phyloP scores from a whole-genome alignment of 192 early-diverging fungal species.

The Linnemannia zychae region DNA sequence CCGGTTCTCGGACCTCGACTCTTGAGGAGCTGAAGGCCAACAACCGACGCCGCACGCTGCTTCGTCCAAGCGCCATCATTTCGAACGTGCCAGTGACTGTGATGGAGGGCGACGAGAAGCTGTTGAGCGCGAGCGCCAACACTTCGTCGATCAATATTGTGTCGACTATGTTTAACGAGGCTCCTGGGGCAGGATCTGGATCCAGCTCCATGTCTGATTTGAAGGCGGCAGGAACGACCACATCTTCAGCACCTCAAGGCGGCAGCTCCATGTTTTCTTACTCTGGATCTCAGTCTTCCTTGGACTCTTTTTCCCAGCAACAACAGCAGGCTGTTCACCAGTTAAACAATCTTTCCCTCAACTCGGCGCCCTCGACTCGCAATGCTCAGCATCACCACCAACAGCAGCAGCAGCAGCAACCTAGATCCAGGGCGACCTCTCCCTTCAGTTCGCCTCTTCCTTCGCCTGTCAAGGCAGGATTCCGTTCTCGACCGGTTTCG shows the following conservation, averaged over 20 bases:
- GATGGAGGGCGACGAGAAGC: conserved; percentile 54
- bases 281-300: conserved; percentile 17
- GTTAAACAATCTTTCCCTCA: conserved; percentile 37
- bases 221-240: neutral
- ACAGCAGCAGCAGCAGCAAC: conserved; percentile 13
- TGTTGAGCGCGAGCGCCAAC: conserved; percentile 57
- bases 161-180: conserved; percentile 52
- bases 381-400: conserved; percentile 3
- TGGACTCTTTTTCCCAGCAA: conserved; percentile 31
- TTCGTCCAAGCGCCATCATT: conserved; percentile 55
- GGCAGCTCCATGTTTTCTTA: conserved; percentile 17
- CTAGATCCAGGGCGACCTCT: conserved; percentile 29
- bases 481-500: conserved; percentile 53
- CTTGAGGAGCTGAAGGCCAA: conserved; percentile 51
- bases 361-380: conserved; percentile 5
- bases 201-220: conserved; percentile 19
- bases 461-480: conserved; percentile 48
- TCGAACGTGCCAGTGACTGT: conserved; percentile 55
- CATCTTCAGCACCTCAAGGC: conserved; percentile 31
- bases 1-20: conserved; percentile 9
- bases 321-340: conserved; percentile 56
- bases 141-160: conserved; percentile 58
- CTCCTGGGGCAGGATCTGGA: conserved; percentile 28
- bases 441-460: conserved; percentile 50
- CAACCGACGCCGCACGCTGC: conserved; percentile 42